phyloP scores from a whole-genome alignment of 75 land plant genomes.

The Pseudotsuga menziesii region DNA sequence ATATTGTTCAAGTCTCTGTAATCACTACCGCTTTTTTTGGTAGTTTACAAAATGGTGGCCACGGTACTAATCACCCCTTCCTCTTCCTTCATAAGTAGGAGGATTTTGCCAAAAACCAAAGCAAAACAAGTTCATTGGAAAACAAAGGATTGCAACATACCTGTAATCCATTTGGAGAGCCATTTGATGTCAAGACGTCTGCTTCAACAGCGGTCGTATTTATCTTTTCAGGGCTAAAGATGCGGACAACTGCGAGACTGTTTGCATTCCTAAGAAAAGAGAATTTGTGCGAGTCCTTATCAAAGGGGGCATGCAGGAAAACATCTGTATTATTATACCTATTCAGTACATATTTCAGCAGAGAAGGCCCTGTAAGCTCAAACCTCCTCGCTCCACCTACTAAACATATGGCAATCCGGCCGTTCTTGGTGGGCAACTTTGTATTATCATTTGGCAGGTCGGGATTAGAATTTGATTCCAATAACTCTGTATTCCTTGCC shows the following conservation, averaged over 20 bases:
- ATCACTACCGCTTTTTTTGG: no score
- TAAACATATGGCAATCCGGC: conserved; percentile 77
- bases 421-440: background rate
- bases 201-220: conserved; percentile 23
- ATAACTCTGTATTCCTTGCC: no score
- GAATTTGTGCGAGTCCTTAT: conserved; percentile 61
- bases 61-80: no score
- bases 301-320: conserved; percentile 78
- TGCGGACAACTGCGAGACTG: conserved; percentile 53
- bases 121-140: background rate
- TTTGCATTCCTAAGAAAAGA: conserved; percentile 39
- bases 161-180: conserved; percentile 95
- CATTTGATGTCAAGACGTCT: conserved; percentile 59
- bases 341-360: conserved; percentile 47
- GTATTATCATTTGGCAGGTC: no score
- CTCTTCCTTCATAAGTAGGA: no score
- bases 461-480: no score
- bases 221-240: conserved; percentile 42
- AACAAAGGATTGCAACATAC: conserved; percentile 22
- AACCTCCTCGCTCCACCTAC: conserved; percentile 91
- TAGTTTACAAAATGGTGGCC: no score
- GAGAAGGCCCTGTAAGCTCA: conserved; percentile 86
- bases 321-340: conserved; percentile 58
- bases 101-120: no score
- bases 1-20: no score